These are phyloP conservation scores for Talaromyces proteolyticus DNA, from an alignment of 495 filamentous ascomycete species.

Conservation along the genomic window DNA sequence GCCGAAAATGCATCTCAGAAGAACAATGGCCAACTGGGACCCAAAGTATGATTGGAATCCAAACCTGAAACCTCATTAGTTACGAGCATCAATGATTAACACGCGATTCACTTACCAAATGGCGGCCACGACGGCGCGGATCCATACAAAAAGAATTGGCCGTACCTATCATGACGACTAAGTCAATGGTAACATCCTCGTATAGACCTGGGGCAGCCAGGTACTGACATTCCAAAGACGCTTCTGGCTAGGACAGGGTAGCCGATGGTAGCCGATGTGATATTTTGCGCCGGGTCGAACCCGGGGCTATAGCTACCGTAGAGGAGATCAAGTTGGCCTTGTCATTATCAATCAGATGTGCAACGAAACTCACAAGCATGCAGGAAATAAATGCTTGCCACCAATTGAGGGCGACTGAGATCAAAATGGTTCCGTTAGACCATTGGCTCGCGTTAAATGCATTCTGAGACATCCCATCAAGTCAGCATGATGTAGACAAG, in stretches of 20 bases:
- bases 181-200: neutral
- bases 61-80: neutral
- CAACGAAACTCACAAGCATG: neutral
- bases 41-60: conserved; percentile 34
- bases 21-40: conserved; percentile 21
- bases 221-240: neutral
- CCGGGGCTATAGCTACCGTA: neutral
- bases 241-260: neutral
- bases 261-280: neutral
- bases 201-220: neutral
- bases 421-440: neutral
- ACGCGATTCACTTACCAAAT: conserved; percentile 35
- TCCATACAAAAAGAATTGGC: neutral
- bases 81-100: neutral
- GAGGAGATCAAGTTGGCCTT: neutral
- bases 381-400: neutral
- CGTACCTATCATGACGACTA: neutral
- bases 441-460: neutral
- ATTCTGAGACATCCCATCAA: neutral
- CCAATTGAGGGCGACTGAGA: neutral
- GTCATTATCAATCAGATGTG: neutral
- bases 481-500: neutral
- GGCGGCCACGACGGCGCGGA: conserved; percentile 47
- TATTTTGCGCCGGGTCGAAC: neutral
- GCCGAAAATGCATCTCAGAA: conserved; percentile 54